phyloP scores from a whole-genome alignment of 306 rosid species.

The Macrotyloma uniflorum region DNA sequence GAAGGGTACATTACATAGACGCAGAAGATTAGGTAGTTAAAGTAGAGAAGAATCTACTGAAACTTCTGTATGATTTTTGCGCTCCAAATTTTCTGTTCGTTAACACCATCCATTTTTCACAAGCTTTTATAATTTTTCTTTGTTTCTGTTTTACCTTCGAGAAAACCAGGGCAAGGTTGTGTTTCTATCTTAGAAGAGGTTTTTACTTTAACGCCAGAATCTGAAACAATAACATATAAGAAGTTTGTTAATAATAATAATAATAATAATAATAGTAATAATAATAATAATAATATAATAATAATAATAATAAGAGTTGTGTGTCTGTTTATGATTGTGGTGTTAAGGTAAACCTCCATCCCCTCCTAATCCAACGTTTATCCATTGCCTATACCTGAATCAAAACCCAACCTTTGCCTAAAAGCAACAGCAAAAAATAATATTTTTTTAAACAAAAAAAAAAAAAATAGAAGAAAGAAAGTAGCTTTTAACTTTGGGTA shows the following conservation, averaged over 20 bases:
- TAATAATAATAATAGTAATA: too few species aligned
- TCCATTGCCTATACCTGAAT: slow-evolving; percentile 20
- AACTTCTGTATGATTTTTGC: not conserved
- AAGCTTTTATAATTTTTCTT: not conserved
- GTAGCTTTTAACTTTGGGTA: slow-evolving; percentile 28
- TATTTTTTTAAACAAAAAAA: not conserved
- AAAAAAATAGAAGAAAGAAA: not conserved
- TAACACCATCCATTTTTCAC: not conserved
- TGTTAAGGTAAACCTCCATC: not conserved
- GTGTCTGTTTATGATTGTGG: slow-evolving; percentile 20
- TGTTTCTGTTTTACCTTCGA: not conserved
- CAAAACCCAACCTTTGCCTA: slow-evolving; percentile 17
- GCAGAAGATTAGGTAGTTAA: not conserved
- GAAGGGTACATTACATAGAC: not conserved
- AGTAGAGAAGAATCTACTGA: not conserved
- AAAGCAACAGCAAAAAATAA: slow-evolving; percentile 2
- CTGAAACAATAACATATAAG: not conserved
- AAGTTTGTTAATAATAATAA: too few species aligned
- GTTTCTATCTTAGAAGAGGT: slow-evolving; percentile 8
- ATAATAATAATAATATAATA: not conserved
- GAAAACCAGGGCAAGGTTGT: slow-evolving; percentile 12
- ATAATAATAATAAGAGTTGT: not conserved
- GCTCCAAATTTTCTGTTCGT: not conserved
- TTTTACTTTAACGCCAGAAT: slow-evolving; percentile 24
- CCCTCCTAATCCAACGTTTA: slow-evolving; percentile 17